Evolutionary conservation across 1,284 basidiomycete genomes (phyloP).

Genomic region (Rugosomyces carneus): DNA sequence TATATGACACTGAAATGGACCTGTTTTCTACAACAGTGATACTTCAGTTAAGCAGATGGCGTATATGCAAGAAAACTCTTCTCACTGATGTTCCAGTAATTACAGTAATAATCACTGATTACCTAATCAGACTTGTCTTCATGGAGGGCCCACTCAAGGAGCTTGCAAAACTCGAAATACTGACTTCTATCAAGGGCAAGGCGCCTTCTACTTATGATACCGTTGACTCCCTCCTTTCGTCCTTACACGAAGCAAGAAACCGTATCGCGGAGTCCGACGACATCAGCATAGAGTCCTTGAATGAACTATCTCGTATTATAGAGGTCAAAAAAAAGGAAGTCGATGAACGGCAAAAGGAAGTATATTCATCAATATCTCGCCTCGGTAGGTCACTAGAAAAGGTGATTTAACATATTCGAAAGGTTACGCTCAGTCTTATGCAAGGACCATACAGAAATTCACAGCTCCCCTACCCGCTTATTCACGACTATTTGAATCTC

Average conservation of each 20-base stretch:
- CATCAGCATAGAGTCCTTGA: conserved; percentile 48
- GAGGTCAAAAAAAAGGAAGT: conserved; percentile 77
- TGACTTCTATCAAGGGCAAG: conserved; percentile 52
- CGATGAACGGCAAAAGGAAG: conserved; percentile 83
- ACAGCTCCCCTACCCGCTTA: conserved; percentile 59
- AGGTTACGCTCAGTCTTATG: conserved; percentile 2
- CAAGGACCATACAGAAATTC: conserved; percentile 53
- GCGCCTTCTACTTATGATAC: conserved; percentile 54
- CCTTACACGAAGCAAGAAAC: conserved; percentile 54
- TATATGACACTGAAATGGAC: background rate
- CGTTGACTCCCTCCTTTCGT: conserved; percentile 61
- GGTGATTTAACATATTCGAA: conserved; percentile 36
- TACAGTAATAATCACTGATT: background rate
- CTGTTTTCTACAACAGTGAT: background rate
- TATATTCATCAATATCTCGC: conserved; percentile 69
- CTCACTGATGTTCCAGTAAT: background rate
- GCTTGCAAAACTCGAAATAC: conserved; percentile 63
- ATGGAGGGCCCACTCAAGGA: conserved; percentile 76
- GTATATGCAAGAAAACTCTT: background rate
- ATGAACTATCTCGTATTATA: conserved; percentile 50
- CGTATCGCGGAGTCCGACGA: conserved; percentile 44
- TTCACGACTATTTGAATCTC: conserved; percentile 62
- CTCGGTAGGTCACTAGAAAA: conserved; percentile 87
- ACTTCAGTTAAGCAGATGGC: no score
- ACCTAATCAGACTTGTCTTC: conserved; percentile 11